Conservation (phyloP, 768 basidiomycete genomes). For the Phylloporus sp. region DNA sequence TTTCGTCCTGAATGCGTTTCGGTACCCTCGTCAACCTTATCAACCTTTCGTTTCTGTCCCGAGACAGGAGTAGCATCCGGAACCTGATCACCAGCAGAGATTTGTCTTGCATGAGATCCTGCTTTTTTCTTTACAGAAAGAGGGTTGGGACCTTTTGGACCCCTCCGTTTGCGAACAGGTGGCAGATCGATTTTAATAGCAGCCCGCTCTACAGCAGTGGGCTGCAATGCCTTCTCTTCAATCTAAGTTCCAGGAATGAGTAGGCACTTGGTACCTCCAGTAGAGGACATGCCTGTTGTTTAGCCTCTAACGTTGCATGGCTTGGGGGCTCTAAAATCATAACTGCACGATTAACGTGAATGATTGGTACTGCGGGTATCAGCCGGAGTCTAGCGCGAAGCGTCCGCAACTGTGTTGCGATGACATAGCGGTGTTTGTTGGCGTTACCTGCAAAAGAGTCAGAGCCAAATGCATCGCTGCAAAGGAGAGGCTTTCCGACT, state of each 20-base stretch:
- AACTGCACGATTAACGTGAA: conserved; percentile 90
- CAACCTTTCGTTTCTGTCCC: conserved; percentile 21
- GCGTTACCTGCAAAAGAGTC: conserved; percentile 49
- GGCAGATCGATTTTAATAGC: conserved; percentile 35
- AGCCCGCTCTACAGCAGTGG: conserved; percentile 46
- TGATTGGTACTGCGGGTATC: conserved; percentile 82
- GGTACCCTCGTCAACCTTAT: not conserved
- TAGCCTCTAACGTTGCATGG: conserved; percentile 66
- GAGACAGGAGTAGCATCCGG: not conserved
- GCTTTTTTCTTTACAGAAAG: conserved; percentile 90
- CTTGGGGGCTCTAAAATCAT: conserved; percentile 92
- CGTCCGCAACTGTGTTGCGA: conserved; percentile 77
- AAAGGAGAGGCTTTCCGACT: conserved; percentile 50
- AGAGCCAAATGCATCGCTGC: conserved; percentile 1
- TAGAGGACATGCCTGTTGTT: conserved; percentile 48
- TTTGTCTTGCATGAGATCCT: conserved; percentile 8
- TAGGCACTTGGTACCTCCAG: not conserved
- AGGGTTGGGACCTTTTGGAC: conserved; percentile 87
- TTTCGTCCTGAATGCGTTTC: not conserved
- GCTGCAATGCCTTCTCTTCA: conserved; percentile 59
- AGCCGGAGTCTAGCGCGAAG: conserved; percentile 66
- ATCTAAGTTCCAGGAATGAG: conserved; percentile 38
- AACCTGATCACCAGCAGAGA: not conserved
- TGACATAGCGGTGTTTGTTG: conserved; percentile 91
- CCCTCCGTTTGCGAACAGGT: conserved; percentile 57